These are phyloP conservation scores for Ascochyta viciae-villosae DNA, from an alignment of 2,329 filamentous ascomycete genomes.

Conservation along the genomic window DNA sequence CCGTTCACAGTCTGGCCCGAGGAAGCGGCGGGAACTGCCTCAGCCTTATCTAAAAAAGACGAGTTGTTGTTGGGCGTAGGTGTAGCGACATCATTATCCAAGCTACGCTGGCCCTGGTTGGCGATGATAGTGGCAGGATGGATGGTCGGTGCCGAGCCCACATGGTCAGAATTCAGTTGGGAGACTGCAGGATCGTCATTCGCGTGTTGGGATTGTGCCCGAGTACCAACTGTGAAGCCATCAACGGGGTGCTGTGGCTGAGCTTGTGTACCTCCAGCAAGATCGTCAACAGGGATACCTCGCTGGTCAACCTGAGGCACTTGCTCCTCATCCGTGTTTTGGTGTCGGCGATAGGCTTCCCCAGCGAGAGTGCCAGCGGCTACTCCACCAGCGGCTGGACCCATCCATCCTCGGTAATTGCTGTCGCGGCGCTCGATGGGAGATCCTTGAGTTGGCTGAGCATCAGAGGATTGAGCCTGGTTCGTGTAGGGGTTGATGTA, in stretches of 20 bases:
- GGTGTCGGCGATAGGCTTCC: conserved; percentile 43
- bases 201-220: not conserved
- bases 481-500: conserved; percentile 19
- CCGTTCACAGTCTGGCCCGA: conserved; percentile 40
- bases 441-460: conserved; percentile 11
- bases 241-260: conserved; percentile 22
- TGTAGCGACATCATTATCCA: conserved; percentile 22
- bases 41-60: conserved; percentile 45
- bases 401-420: conserved; percentile 63
- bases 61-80: conserved; percentile 25
- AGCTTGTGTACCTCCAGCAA: conserved; percentile 10
- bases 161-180: not conserved
- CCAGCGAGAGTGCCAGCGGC: conserved; percentile 51
- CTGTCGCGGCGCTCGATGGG: conserved; percentile 46
- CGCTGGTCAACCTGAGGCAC: conserved; percentile 14
- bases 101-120: conserved; percentile 17
- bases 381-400: conserved; percentile 55
- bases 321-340: conserved; percentile 37
- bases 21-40: conserved; percentile 34
- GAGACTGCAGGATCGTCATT: not conserved
- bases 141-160: not conserved
- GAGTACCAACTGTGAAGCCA: conserved; percentile 13
- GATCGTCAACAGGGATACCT: conserved; percentile 12
- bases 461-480: conserved; percentile 13
- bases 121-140: conserved; percentile 23